phyloP scores from a whole-genome alignment of 176 grass and related monocot genomes.

The Cenchrus fungigraminus region DNA sequence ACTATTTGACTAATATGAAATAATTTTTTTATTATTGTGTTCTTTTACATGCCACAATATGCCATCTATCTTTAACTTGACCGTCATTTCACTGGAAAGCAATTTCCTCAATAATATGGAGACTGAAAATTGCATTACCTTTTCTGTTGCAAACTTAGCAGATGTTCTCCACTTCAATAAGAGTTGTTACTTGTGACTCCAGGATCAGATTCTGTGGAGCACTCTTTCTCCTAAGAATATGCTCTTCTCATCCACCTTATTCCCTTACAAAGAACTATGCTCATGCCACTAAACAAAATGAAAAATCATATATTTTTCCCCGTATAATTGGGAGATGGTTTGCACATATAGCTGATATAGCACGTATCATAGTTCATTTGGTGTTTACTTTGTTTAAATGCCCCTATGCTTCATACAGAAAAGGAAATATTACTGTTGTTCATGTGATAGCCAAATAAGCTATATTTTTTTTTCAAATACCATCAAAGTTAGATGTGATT shows the following conservation, averaged over 20 bases:
- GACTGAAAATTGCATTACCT: not conserved
- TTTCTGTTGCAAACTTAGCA: not conserved
- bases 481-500: conserved; percentile 18
- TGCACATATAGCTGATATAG: conserved; percentile 9
- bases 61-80: not conserved
- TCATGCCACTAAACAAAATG: not conserved
- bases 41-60: conserved; percentile 4
- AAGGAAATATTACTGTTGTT: conserved; percentile 1
- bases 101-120: not conserved
- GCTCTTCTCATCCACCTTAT: conserved; percentile 30
- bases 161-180: not conserved
- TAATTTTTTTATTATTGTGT: not conserved
- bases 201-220: conserved; percentile 28
- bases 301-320: conserved; percentile 16
- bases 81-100: conserved; percentile 28
- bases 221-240: conserved; percentile 23
- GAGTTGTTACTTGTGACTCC: not conserved
- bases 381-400: conserved; percentile 17
- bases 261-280: conserved; percentile 17
- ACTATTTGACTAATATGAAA: conserved; percentile 3
- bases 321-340: conserved; percentile 10
- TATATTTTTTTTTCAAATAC: not conserved
- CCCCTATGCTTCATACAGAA: not conserved
- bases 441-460: not conserved
- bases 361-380: not conserved